Base-by-base conservation (phyloP, 2,329 filamentous ascomycete species). In the Trichothecium sympodiale region DNA sequence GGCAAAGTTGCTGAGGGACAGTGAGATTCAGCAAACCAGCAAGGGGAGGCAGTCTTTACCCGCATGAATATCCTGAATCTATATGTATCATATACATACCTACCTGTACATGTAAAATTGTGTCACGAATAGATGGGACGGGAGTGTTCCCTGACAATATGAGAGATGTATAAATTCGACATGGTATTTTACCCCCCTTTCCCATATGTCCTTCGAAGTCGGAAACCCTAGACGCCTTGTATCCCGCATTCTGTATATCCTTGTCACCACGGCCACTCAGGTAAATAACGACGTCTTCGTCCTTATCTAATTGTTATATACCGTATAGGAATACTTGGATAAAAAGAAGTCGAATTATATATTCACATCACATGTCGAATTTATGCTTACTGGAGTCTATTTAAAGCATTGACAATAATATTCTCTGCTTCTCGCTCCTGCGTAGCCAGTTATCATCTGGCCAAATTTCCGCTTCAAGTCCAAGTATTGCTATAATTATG, bases 201-300 rank as follows among this genome's bases (percentile, higher is more conserved):
- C n/a, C 25, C 25, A 10, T 17, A 16, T 29, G 29, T 35, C n/a
- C n/a, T n/a, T n/a, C n/a, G n/a, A n/a, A n/a, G n/a, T n/a, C n/a
- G n/a, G 8, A 33, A 39, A 35, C 29, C 20, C 20, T 6, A 25
- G 20, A 25, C 20, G 20, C 20, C 20, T 25, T 25, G 32, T 25
- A 10, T n/a, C 18, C 17, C 17, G 12, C 12, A 31, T 31, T 94
- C 74, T 98, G 88, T 40, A 98, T 91, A 54, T 98, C 91, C 76
- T 98, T 98, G 62, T 98, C 91, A 43, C 91, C 91, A 48, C 91
- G 71, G 8, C 91, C 91, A 53, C 83, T 93, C 27, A 98, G 59
- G 62, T 89, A 96, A 43, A 98, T 88, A 40, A 98, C 89, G 18
- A 98, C 65, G 52, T 96, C 87, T 62, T 95, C 66, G 35, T 75